phyloP scores from a whole-genome alignment of 768 basidiomycete genomes.

The Fomitopsis serialis region DNA sequence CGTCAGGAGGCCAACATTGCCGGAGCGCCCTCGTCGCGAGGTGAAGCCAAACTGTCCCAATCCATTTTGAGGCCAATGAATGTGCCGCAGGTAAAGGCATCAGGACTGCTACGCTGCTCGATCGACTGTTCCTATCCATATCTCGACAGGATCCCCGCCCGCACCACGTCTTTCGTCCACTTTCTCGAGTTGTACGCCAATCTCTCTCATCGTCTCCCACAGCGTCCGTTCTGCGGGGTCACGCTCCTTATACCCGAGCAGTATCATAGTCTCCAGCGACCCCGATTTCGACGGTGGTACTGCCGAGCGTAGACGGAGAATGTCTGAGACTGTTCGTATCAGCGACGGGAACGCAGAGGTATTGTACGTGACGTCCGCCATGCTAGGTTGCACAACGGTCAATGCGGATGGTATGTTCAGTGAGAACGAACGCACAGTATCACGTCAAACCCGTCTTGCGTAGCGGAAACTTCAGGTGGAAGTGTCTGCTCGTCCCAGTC shows the following conservation, averaged over 20 bases:
- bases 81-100: too few relatives aligned
- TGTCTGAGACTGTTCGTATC: conserved; percentile 52
- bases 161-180: conserved; percentile 53
- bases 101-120: neutral
- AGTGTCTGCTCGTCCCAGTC: conserved; percentile 73
- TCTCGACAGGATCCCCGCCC: conserved; percentile 60
- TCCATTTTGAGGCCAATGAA: too few relatives aligned
- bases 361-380: conserved; percentile 94
- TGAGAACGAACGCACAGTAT: conserved; percentile 54
- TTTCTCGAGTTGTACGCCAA: conserved; percentile 51
- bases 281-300: neutral
- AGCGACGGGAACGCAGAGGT: conserved; percentile 79
- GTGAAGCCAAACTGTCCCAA: too few relatives aligned
- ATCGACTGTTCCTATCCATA: conserved; percentile 49
- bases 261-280: conserved; percentile 37
- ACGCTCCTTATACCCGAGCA: conserved; percentile 86
- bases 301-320: neutral
- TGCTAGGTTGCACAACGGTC: conserved; percentile 36
- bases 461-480: conserved; percentile 36
- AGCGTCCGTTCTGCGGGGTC: conserved; percentile 69
- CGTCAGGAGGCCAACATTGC: too few relatives aligned
- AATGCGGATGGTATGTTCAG: neutral
- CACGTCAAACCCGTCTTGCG: conserved; percentile 44
- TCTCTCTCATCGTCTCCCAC: conserved; percentile 54
- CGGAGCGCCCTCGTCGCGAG: too few relatives aligned